A percentile compares a stretch with the other conserved stretches of the same genome.
These are phyloP conservation scores for Picochlorum costavermella DNA, from an alignment of 139 green algal genomes.

Conservation along the genomic window DNA sequence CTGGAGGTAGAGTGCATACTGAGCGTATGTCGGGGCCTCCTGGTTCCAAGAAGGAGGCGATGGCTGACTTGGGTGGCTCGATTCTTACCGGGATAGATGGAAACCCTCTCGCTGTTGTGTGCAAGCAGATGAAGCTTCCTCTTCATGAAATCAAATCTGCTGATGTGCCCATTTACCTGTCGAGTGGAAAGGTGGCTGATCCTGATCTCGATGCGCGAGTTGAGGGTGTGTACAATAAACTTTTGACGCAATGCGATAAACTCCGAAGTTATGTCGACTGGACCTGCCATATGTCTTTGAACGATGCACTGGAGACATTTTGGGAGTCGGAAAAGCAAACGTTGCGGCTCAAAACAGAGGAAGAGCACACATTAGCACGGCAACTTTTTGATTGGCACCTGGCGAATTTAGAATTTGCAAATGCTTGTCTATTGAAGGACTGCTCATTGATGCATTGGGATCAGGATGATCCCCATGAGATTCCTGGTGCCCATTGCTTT, in stretches of 20 bases:
- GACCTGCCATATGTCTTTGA: slow-evolving; percentile 12
- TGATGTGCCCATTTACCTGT: slow-evolving; percentile 55
- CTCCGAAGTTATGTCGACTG: not conserved
- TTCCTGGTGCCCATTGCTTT: slow-evolving; percentile 46
- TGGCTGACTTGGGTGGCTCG: slow-evolving; percentile 80
- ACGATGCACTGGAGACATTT: slow-evolving; percentile 7
- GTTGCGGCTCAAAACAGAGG: not conserved
- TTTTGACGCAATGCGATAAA: not conserved
- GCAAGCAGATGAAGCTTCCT: slow-evolving; percentile 60
- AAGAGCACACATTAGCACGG: slow-evolving; percentile 14
- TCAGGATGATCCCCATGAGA: slow-evolving; percentile 84
- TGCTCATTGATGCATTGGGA: slow-evolving; percentile 81
- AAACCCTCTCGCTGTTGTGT: slow-evolving; percentile 87
- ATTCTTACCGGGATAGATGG: slow-evolving; percentile 90
- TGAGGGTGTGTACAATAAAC: not conserved
- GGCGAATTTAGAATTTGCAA: slow-evolving; percentile 97
- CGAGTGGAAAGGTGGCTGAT: slow-evolving; percentile 33
- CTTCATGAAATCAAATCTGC: slow-evolving; percentile 64
- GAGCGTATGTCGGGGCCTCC: slow-evolving; percentile 45
- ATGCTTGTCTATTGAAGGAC: slow-evolving; percentile 46
- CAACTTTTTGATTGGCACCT: slow-evolving; percentile 87
- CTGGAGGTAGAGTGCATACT: slow-evolving; percentile 76
- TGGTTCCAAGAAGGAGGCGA: slow-evolving; percentile 21
- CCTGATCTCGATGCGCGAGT: slow-evolving; percentile 41
- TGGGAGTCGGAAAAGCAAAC: not conserved